Evolutionary conservation across 2,329 filamentous ascomycete genomes (phyloP), one percentile per base, ranked within the genome.

Genomic region (Monilinia vaccinii-corymbosi): DNA sequence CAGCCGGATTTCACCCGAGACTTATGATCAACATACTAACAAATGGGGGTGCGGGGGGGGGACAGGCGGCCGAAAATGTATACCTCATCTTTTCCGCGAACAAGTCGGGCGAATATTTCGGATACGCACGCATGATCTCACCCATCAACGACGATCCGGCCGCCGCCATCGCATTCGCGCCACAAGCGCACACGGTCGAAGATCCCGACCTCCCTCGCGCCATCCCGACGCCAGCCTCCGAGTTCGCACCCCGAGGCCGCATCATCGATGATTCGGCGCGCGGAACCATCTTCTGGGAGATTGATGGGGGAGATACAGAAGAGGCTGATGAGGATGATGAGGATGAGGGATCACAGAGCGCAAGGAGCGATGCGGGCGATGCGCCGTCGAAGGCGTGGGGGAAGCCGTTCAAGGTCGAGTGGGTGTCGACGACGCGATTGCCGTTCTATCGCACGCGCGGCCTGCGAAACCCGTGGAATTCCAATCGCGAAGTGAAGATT

Each of bases 271-370:
- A 97, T 71, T 92, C 89, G 4, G 88, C 90, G 0, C 82, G 93
- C n/a, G 93, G 93, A 0, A 97, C 92, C 0, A 96, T 97, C 45
- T 97, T 97, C 69, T 97, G 93, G 93, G 93, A 97, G 72, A 86
- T 87, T 8, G 87, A 93, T 53, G 74, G 78, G 36, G 82, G 83
- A 0, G 84, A 85, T 1, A 69, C 71, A 13, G 76, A 76, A 21
- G 70, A 70, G 7, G 71, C 69, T 7, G 66, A 64, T 11, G 75
- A 75, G 23, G 80, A 80, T 7, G 66, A 64, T 11, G 75, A 75
- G 23, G 80, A 80, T n/a, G 78, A 78, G 5, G 64, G 68, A 23
- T 62, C 36, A 9, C 56, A 61, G 34, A 78, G 76, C 62, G 69
- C 70, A 56, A 74, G 70, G 64, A 76, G 75, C 68, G 72, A 73